Conservation (phyloP, 129 eudicot species). For the Pseudognaphalium luteoalbum region DNA sequence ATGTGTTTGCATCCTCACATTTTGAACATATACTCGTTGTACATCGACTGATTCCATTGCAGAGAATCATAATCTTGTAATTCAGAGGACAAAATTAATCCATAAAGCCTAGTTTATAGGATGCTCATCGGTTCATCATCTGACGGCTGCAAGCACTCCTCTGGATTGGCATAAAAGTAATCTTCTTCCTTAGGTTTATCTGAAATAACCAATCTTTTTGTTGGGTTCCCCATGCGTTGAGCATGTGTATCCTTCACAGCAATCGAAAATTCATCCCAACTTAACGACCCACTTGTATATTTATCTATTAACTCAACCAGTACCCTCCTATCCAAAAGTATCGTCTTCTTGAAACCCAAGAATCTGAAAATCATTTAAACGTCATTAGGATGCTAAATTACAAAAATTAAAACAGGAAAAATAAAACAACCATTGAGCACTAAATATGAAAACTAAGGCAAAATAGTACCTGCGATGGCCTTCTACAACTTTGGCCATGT, state of each 20-base stretch:
- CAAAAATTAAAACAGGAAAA: neutral
- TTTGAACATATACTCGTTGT: conserved; percentile 1
- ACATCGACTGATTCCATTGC: conserved; percentile 9
- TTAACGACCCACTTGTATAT: conserved; percentile 56
- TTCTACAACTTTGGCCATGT: conserved; percentile 99
- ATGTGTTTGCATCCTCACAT: neutral
- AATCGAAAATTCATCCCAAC: conserved; percentile 81
- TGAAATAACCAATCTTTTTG: conserved; percentile 71
- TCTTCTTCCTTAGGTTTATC: conserved; percentile 97
- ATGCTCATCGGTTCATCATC: conserved; percentile 55
- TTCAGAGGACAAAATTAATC: conserved; percentile 13
- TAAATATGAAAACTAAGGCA: neutral
- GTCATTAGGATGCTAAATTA: neutral
- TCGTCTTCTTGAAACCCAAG: conserved; percentile 86
- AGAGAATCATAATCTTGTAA: conserved; percentile 23
- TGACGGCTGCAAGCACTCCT: conserved; percentile 75
- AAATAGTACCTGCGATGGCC: conserved; percentile 87
- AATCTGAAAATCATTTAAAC: conserved; percentile 42
- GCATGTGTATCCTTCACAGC: conserved; percentile 76
- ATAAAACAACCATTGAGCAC: neutral
- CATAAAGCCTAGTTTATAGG: conserved; percentile 17
- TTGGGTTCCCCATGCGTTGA: conserved; percentile 80
- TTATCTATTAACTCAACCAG: conserved; percentile 85
- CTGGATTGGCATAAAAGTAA: conserved; percentile 87
- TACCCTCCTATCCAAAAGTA: conserved; percentile 67